Evolutionary conservation across 306 rosid genomes (phyloP).

Genomic region (Fagus crenata): DNA sequence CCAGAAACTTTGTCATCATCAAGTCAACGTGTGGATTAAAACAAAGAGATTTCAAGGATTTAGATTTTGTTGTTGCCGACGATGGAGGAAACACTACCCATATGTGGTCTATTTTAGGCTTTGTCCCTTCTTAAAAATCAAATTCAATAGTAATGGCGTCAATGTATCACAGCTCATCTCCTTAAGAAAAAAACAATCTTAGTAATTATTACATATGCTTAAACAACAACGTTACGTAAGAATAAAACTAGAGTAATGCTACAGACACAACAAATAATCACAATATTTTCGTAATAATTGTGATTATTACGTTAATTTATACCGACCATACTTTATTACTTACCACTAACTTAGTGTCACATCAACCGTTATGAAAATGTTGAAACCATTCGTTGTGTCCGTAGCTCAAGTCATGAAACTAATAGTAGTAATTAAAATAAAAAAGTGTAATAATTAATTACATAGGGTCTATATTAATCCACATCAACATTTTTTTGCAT

Average conservation of each 20-base stretch:
- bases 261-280: neutral
- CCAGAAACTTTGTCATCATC: conserved; percentile 42
- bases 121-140: conserved; percentile 35
- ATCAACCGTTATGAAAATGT: no score
- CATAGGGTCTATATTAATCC: neutral
- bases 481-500: neutral
- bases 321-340: no score
- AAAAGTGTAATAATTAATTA: neutral
- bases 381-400: no score
- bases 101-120: conserved; percentile 45
- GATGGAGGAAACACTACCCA: conserved; percentile 40
- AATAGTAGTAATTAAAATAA: no score
- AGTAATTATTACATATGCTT: conserved; percentile 6
- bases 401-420: no score
- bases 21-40: conserved; percentile 23
- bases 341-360: no score
- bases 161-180: conserved; percentile 50
- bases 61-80: conserved; percentile 61
- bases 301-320: no score
- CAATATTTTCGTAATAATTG: no score
- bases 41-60: conserved; percentile 56
- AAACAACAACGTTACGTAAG: neutral
- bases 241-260: neutral
- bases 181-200: neutral
- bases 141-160: no score